A percentile compares a stretch with the other conserved stretches of the same genome.
Evolutionary conservation across 768 basidiomycete genomes (phyloP).

Genomic region (Cystobasidium ongulense): DNA sequence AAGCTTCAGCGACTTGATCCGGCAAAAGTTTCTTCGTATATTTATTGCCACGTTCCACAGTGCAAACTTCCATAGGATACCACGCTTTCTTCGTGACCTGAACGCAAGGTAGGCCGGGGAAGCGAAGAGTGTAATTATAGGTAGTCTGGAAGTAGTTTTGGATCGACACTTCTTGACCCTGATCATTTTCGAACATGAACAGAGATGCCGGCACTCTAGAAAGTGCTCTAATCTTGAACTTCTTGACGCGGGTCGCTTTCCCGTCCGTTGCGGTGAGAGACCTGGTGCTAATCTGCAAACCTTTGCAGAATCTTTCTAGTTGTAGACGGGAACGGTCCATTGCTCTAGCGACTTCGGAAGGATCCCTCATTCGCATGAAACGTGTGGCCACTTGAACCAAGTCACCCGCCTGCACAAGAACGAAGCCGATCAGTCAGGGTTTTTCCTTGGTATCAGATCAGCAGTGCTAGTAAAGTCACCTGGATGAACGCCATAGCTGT

Average conservation of each 20-base stretch:
- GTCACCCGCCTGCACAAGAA: slow-evolving; percentile 25
- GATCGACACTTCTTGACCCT: neutral
- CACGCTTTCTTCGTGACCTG: slow-evolving; percentile 32
- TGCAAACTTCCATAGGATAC: slow-evolving; percentile 33
- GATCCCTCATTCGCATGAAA: slow-evolving; percentile 23
- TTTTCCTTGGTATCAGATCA: neutral
- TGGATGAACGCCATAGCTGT: slow-evolving; percentile 29
- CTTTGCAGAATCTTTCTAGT: slow-evolving; percentile 53
- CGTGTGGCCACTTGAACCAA: slow-evolving; percentile 27
- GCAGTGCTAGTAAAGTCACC: too few species aligned
- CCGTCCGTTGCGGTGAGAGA: slow-evolving; percentile 9
- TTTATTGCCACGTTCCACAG: slow-evolving; percentile 33
- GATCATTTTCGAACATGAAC: slow-evolving; percentile 18
- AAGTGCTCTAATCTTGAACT: slow-evolving; percentile 23
- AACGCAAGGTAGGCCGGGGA: slow-evolving; percentile 33
- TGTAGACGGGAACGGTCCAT: slow-evolving; percentile 44
- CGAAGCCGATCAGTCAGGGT: neutral
- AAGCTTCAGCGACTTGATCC: slow-evolving; percentile 32
- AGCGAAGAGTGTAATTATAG: slow-evolving; percentile 27
- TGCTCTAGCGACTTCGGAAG: neutral
- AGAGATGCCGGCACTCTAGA: slow-evolving; percentile 4
- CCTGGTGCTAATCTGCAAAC: slow-evolving; percentile 36
- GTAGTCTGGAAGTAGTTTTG: slow-evolving; percentile 28
- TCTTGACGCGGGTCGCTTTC: neutral
- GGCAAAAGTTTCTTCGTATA: slow-evolving; percentile 31